Conservation (phyloP, 176 grass and related monocot genomes). For the Hordeum vulgare region MorexV3_pseudomolecules_assembly NC_058518.1:507420497-507420996, state of each 20-base stretch:
- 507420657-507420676: constrained; percentile 99
- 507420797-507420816: constrained; percentile 21
- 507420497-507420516: constrained; percentile 86
- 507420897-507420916: background rate
- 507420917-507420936: background rate
- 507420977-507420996: background rate
- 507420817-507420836: background rate
- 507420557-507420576: constrained; percentile 66
- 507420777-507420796: constrained; percentile 2
- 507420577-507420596: constrained; percentile 71
- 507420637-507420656: constrained; percentile 97
- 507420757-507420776: background rate
- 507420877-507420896: background rate
- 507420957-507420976: constrained; percentile 10
- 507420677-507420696: constrained; percentile 94
- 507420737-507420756: constrained; percentile 21
- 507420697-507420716: constrained; percentile 91
- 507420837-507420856: background rate
- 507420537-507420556: constrained; percentile 78
- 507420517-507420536: constrained; percentile 83
- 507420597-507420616: constrained; percentile 83
- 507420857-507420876: constrained; percentile 10
- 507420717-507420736: constrained; percentile 32
- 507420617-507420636: constrained; percentile 93
- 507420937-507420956: background rate